Evolutionary conservation across 2,329 filamentous ascomycete genomes (phyloP).

Genomic region (Biscogniauxia sp.): DNA sequence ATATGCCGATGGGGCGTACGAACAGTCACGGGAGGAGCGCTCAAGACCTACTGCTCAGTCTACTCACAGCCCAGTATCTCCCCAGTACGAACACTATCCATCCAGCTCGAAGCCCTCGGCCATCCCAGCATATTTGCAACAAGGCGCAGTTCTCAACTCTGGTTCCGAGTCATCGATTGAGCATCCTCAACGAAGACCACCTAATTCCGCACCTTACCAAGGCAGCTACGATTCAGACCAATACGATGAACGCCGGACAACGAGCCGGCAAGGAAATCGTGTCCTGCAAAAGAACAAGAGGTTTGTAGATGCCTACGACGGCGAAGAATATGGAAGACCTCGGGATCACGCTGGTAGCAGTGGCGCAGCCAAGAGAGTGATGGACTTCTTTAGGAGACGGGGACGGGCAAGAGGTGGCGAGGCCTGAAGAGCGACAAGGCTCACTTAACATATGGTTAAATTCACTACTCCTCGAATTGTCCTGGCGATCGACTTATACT

Average conservation of each 20-base stretch:
- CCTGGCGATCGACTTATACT: slow-evolving; percentile 2
- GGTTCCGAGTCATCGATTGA: slow-evolving; percentile 56
- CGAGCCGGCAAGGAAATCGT: slow-evolving; percentile 40
- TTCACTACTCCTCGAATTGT: not conserved
- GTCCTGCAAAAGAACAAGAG: slow-evolving; percentile 83
- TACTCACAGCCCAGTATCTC: slow-evolving; percentile 32
- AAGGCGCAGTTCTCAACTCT: slow-evolving; percentile 46
- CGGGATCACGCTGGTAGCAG: slow-evolving; percentile 76
- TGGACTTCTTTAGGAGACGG: slow-evolving; percentile 95
- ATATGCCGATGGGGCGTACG: slow-evolving; percentile 39
- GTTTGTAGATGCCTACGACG: slow-evolving; percentile 86
- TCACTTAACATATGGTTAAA: not conserved
- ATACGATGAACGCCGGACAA: slow-evolving; percentile 39
- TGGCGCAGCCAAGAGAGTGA: slow-evolving; percentile 85
- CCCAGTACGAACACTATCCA: slow-evolving; percentile 42
- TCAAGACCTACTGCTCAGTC: slow-evolving; percentile 22
- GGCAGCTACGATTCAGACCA: slow-evolving; percentile 43
- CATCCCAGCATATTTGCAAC: slow-evolving; percentile 47
- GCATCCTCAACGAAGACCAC: slow-evolving; percentile 39
- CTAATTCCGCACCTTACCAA: slow-evolving; percentile 44
- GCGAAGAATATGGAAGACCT: slow-evolving; percentile 58
- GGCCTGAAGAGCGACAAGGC: slow-evolving; percentile 19
- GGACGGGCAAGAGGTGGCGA: slow-evolving; percentile 70
- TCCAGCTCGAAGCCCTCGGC: slow-evolving; percentile 42
- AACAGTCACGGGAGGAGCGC: slow-evolving; percentile 35